Evolutionary conservation across 768 basidiomycete genomes (phyloP), one percentile per base, ranked within the genome.

Genomic region (Rhodocollybia butyracea): DNA sequence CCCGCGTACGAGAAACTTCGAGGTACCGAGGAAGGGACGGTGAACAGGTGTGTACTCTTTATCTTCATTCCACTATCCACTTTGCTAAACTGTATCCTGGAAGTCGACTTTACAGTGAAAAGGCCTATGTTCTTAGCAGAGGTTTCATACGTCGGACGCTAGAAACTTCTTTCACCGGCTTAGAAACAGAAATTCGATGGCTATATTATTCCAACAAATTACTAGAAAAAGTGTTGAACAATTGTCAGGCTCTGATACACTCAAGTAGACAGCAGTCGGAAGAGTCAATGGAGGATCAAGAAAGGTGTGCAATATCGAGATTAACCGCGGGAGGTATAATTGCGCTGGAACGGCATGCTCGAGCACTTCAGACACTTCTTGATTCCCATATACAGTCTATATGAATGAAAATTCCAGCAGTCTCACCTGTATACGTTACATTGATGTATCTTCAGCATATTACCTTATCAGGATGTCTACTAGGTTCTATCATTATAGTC

Each of bases 51-150:
- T 27, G 30, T n/a, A 24, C 36, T 22, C 8, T 21, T 27, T 24
- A 51, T 5, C 27, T 21, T n/a, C n/a, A 30, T 22, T 8, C 13
- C 21, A 12, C 6, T 8, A 34, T 13, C 4, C 17, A 17, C 8
- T 12, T 27, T 39, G 12, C 38, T 19, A 34, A 7, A 24, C 7
- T 39, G 50, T 39, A 51, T n/a, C 63, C n/a, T n/a, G n/a, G n/a
- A n/a, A 94, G 93, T 63, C 91, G 94, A 41, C 70, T 96, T 12
- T 96, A 97, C 73, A 94, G 80, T 67, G 94, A 97, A 71, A 94
- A 94, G 68, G 93, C 92, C 4, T 95, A 89, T 62, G 91, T 95
- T 36, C 78, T 96, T 38, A 93, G 94, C 11, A 81, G 94, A 29
- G 90, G 87, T 7, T 97, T 96, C 66, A 85, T 95, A 46, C 86